Base-by-base conservation (phyloP, 2,329 filamentous ascomycete species). In the Pestalotiopsis sp. region DNA sequence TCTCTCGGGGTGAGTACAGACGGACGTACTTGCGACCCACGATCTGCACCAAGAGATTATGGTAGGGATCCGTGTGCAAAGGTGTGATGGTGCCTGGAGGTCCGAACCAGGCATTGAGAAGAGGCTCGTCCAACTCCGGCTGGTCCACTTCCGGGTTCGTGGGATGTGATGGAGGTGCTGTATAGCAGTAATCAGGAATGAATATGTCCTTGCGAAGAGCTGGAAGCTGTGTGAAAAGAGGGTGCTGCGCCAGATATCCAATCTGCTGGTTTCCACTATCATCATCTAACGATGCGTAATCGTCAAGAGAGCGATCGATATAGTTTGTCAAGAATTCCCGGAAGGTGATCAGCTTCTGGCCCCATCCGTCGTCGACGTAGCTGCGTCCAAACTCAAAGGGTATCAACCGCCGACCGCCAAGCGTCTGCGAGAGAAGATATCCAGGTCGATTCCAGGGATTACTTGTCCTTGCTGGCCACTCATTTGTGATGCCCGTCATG, bases 11-110 rank as follows among this genome's bases (percentile, higher is more conserved):
- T 0, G 91, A 85, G 78, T 98, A 98, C 2, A 98, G 84, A 1
- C 96, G 87, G n/a, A 98, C 83, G 79, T 98, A 98, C 80, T 99
- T 99, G 68, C 88, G 85, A 0, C 96, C 96, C 0, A 97, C 93
- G 0, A 97, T 92, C 79, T 98, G 96, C 27, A 91, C 91, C 4
- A 98, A 87, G 62, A 98, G 88, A 76, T 98, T 98, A 77, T 98
- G 93, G 78, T 98, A 97, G 1, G 93, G 93, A 76, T 98, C 96
- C 1, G 94, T 97, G 79, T 99, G 96, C 0, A 98, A 84, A 1
- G 96, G 96, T 0, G 94, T 97, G 71, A 97, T 95, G 0, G 96
- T 98, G 64, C 90, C 91, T 0, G 90, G 84, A 0, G 96, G 96
- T 0, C 96, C 96, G 71, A 98, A 92, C 96, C 96, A 99, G 7